A percentile compares a stretch with the other conserved stretches of the same genome.
phyloP scores from a whole-genome alignment of 345 rosid genomes.

The Pelargonium nanum region DNA sequence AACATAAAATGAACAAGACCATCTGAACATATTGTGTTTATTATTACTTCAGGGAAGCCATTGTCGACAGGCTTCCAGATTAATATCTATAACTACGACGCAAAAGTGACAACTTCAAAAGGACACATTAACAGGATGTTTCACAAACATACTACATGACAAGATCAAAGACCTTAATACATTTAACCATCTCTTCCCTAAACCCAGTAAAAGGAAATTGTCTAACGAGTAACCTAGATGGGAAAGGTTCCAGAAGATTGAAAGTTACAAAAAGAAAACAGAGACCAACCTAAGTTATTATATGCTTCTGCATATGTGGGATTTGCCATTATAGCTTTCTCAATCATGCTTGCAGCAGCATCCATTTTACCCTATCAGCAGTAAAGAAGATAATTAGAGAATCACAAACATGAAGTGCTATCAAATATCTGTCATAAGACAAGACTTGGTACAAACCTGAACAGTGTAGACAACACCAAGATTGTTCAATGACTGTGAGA shows the following conservation, averaged over 20 bases:
- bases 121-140: too few relatives aligned
- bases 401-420: background rate
- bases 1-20: too few relatives aligned
- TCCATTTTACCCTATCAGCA: conserved; percentile 94
- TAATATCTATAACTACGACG: too few relatives aligned
- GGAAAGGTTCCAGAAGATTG: background rate
- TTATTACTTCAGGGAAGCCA: too few relatives aligned
- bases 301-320: conserved; percentile 98
- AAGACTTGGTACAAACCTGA: conserved; percentile 50
- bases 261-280: background rate
- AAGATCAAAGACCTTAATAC: too few relatives aligned
- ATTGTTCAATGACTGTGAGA: conserved; percentile 95
- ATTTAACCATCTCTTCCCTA: too few relatives aligned
- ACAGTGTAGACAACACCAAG: conserved; percentile 99
- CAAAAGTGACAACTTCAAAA: too few relatives aligned
- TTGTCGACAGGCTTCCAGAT: too few relatives aligned
- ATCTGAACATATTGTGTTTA: too few relatives aligned
- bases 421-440: background rate
- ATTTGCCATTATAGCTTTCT: conserved; percentile 93
- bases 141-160: too few relatives aligned
- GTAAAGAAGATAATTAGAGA: conserved; percentile 4
- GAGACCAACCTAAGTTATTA: conserved; percentile 69
- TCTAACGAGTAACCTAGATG: background rate
- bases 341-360: conserved; percentile 96
- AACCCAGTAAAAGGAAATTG: too few relatives aligned